Percentiles rank a stretch among this genome's conserved stretches.
phyloP scores from a whole-genome alignment of 768 basidiomycete species.

The Lactarius trivialis region DNA sequence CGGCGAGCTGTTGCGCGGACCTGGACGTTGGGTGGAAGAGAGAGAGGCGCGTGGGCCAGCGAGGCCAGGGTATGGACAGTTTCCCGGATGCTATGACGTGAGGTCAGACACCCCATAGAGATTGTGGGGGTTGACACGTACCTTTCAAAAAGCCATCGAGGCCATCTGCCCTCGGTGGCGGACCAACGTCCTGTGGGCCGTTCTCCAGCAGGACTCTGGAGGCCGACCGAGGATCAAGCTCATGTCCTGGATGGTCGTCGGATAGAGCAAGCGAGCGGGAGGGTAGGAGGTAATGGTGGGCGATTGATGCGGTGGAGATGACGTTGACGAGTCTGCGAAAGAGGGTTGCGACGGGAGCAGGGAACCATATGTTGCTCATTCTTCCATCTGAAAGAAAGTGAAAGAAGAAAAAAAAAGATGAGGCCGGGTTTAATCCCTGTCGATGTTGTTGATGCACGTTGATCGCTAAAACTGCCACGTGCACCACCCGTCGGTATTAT shows the following conservation, averaged over 20 bases:
- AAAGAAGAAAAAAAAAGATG: neutral
- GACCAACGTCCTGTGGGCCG: neutral
- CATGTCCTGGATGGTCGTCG: conserved; percentile 3
- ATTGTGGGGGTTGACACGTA: neutral
- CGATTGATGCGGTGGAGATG: conserved; percentile 63
- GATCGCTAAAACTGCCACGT: neutral
- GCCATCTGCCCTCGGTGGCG: neutral
- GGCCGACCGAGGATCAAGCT: neutral
- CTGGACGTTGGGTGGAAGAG: neutral
- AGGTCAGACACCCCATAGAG: neutral
- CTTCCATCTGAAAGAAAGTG: conserved; percentile 16
- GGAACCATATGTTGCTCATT: conserved; percentile 47
- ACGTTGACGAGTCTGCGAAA: conserved; percentile 62
- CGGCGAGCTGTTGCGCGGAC: neutral
- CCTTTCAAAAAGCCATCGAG: conserved; percentile 10
- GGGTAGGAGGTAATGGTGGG: conserved; percentile 51
- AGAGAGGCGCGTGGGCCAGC: conserved; percentile 11
- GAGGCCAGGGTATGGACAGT: conserved; percentile 7
- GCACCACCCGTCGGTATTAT: no score
- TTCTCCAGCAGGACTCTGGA: neutral
- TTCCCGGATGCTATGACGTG: neutral
- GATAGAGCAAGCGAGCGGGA: conserved; percentile 11
- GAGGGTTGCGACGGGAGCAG: conserved; percentile 52
- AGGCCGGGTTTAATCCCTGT: neutral
- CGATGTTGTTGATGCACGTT: neutral